Conservation (phyloP, 495 filamentous ascomycete species). For the Usnea hakonensis region DNA sequence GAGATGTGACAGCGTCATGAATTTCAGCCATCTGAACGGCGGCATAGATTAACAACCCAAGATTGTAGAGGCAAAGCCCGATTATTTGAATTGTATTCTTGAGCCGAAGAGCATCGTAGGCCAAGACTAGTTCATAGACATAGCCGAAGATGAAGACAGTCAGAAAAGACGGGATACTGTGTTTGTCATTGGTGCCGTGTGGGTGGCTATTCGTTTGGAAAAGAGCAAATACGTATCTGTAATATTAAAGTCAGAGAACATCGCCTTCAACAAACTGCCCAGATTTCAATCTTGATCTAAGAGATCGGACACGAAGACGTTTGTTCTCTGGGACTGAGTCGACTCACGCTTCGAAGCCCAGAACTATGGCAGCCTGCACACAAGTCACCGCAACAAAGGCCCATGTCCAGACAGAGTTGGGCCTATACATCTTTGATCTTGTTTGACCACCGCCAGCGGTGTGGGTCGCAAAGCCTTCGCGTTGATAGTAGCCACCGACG, state of each 20-base stretch:
- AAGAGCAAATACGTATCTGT: conserved; percentile 42
- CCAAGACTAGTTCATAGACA: conserved; percentile 78
- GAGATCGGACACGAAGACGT: background rate
- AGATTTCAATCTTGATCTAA: background rate
- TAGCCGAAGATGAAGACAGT: conserved; percentile 97
- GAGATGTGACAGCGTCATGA: conserved; percentile 51
- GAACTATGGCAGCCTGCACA: conserved; percentile 66
- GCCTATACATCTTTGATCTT: conserved; percentile 53
- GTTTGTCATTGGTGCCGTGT: conserved; percentile 51
- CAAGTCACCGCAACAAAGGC: conserved; percentile 66
- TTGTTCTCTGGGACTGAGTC: background rate
- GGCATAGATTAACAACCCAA: conserved; percentile 84
- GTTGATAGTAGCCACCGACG: conserved; percentile 44
- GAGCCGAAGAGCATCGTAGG: conserved; percentile 85
- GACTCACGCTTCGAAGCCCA: conserved; percentile 80
- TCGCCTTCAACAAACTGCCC: background rate
- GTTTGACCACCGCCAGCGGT: conserved; percentile 22
- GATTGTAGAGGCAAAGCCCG: conserved; percentile 84
- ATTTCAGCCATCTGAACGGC: conserved; percentile 90
- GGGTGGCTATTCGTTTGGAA: conserved; percentile 58
- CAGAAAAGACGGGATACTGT: conserved; percentile 81
- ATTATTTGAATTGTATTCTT: conserved; percentile 99
- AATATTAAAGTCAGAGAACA: conserved; percentile 11
- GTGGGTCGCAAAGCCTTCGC: conserved; percentile 44
- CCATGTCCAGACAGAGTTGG: conserved; percentile 82